Base-by-base conservation (phyloP, 176 grass and related monocot genomes). In the Saccharum spontaneum region DNA sequence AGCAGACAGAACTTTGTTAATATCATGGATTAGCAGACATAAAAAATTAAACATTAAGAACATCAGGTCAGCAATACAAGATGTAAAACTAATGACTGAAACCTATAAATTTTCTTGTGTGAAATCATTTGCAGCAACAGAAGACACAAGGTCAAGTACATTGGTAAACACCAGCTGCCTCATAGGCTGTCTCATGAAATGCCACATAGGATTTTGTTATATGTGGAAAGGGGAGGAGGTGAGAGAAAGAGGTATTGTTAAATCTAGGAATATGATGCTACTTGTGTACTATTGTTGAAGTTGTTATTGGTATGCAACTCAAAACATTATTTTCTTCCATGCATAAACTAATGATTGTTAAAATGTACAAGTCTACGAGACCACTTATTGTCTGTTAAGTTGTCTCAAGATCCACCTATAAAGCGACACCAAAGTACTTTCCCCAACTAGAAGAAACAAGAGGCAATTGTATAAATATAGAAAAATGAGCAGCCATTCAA, bases 31-130 rank as follows among this genome's bases (percentile, higher is more conserved):
- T 79, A 67, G 30, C 37, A 40, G 76, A 28, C 17, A 11, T 63
- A 69, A 18, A 76, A 71, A 75, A 72, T 23, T 22, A 77, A 82
- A 88, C 9, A 75, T 24, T 54, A 85, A 77, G 69, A 74, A 86
- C 39, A 70, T 13, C 48, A 44, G 3, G 45, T 6, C 62, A 59
- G 40, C 40, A 34, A 50, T 43, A 74, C 61, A 86, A 15, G 49
- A 78, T 57, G 57, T 31, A 38, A 22, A 63, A 64, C 37, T 89
- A 63, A 59, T 17, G 11, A 22, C 33, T 23, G 39, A 44, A 79
- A 22, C 40, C 4, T 2, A 0, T 45, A 48, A 68, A 59, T 74
- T 67, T 79, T 50, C 59, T 79, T 44, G 14, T 69, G 55, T 64
- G 7, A 69, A 69, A 63, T 41, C 5, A 41, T 68, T 64, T 22